Evolutionary conservation across 2,329 filamentous ascomycete species (phyloP).

Genomic region (Exophiala viscosa): DNA sequence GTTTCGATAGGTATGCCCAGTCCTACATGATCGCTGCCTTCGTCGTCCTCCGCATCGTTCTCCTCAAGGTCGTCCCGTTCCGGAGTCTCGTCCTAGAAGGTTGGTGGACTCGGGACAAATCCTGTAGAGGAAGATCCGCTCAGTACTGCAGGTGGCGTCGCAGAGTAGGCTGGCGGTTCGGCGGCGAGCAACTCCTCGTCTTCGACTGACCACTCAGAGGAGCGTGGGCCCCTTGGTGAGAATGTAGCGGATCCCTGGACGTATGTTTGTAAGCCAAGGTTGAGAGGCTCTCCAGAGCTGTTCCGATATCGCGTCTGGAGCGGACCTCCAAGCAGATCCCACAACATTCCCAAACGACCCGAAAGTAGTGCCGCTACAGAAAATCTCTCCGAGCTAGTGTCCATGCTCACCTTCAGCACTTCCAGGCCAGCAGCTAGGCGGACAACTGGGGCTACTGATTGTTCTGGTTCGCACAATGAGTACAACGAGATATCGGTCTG

Average conservation of each 20-base stretch:
- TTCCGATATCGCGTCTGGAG: slow-evolving; percentile 25
- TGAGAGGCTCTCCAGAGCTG: slow-evolving; percentile 23
- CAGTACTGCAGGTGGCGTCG: neutral
- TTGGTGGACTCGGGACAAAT: slow-evolving; percentile 5
- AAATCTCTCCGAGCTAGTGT: slow-evolving; percentile 54
- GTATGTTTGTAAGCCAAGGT: slow-evolving; percentile 17
- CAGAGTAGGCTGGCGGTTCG: neutral
- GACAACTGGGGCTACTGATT: slow-evolving; percentile 45
- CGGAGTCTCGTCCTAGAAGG: slow-evolving; percentile 13
- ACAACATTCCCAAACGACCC: slow-evolving; percentile 59
- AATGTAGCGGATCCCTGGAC: slow-evolving; percentile 8
- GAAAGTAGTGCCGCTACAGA: slow-evolving; percentile 58
- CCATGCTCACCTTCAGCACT: slow-evolving; percentile 60
- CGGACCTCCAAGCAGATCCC: slow-evolving; percentile 42
- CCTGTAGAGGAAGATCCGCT: neutral
- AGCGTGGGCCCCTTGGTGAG: neutral
- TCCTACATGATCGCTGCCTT: neutral
- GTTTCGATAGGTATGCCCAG: slow-evolving; percentile 15
- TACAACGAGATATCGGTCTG: slow-evolving; percentile 58
- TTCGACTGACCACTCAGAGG: slow-evolving; percentile 3
- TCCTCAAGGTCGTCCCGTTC: slow-evolving; percentile 1
- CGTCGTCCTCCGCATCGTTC: neutral
- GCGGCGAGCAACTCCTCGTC: slow-evolving; percentile 1
- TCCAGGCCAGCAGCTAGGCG: slow-evolving; percentile 55
- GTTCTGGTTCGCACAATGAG: slow-evolving; percentile 33